A percentile compares a stretch with the other conserved stretches of the same genome.
Conservation (phyloP, 2,329 filamentous ascomycete species). For the Stachybotrys elegans region DNA sequence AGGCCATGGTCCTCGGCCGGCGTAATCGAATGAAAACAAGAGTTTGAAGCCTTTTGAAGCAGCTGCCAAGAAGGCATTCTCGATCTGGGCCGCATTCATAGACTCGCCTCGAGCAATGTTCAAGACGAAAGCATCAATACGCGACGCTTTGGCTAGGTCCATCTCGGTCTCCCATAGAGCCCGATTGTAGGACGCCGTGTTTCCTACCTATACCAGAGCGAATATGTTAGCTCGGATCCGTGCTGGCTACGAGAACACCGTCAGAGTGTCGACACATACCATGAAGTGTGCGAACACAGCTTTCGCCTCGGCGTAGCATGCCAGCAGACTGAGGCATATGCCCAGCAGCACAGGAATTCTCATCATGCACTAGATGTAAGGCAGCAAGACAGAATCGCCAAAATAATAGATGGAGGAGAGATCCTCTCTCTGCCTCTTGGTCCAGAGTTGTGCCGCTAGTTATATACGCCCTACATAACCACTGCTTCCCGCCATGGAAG, state of each 20-base stretch:
- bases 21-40: slow-evolving; percentile 38
- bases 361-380: too few species aligned
- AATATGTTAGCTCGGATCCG: background rate
- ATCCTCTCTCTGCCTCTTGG: too few species aligned
- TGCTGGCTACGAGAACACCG: background rate
- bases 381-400: too few species aligned
- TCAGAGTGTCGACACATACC: background rate
- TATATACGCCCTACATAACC: too few species aligned
- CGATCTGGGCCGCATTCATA: slow-evolving; percentile 25
- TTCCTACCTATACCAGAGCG: background rate
- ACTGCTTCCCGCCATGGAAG: too few species aligned
- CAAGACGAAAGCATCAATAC: slow-evolving; percentile 36
- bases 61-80: slow-evolving; percentile 21
- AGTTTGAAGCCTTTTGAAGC: slow-evolving; percentile 22
- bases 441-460: too few species aligned
- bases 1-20: slow-evolving; percentile 21
- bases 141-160: background rate
- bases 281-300: background rate
- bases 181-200: background rate
- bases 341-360: background rate
- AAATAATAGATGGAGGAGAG: too few species aligned
- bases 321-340: background rate
- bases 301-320: background rate
- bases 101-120: slow-evolving; percentile 29
- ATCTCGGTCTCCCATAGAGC: background rate